phyloP scores from a whole-genome alignment of 257 asterid species.

The Plantago elongata region DNA sequence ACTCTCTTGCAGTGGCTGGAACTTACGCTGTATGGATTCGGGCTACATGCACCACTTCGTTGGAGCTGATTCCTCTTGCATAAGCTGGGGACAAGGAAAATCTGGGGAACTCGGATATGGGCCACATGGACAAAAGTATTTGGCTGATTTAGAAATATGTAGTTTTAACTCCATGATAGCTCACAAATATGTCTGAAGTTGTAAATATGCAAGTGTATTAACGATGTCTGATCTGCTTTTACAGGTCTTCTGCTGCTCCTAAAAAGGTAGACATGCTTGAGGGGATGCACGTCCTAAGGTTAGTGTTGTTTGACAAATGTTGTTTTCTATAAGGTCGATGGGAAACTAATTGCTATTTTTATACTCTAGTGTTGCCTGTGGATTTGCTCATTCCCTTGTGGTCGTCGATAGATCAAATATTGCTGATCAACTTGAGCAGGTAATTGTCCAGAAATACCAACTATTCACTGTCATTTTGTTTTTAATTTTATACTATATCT shows the following conservation, averaged over 20 bases:
- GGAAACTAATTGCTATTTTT: constrained; percentile 14
- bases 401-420: constrained; percentile 69
- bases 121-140: constrained; percentile 81
- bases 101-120: constrained; percentile 98
- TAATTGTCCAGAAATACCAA: constrained; percentile 6
- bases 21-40: constrained; percentile 92
- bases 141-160: constrained; percentile 18
- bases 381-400: constrained; percentile 75
- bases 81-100: constrained; percentile 97
- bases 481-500: no score
- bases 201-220: background rate
- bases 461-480: no score
- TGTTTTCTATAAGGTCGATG: background rate
- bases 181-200: constrained; percentile 1
- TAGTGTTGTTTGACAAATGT: constrained; percentile 15
- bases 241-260: constrained; percentile 90
- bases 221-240: constrained; percentile 19
- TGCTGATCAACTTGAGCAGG: constrained; percentile 75
- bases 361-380: constrained; percentile 81
- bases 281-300: constrained; percentile 94
- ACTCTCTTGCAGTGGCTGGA: constrained; percentile 67
- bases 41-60: constrained; percentile 90
- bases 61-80: constrained; percentile 98
- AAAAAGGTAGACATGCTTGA: constrained; percentile 82
- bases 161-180: constrained; percentile 15